Conservation (phyloP, 257 asterid species). For the Jacaranda mimosifolia region DNA sequence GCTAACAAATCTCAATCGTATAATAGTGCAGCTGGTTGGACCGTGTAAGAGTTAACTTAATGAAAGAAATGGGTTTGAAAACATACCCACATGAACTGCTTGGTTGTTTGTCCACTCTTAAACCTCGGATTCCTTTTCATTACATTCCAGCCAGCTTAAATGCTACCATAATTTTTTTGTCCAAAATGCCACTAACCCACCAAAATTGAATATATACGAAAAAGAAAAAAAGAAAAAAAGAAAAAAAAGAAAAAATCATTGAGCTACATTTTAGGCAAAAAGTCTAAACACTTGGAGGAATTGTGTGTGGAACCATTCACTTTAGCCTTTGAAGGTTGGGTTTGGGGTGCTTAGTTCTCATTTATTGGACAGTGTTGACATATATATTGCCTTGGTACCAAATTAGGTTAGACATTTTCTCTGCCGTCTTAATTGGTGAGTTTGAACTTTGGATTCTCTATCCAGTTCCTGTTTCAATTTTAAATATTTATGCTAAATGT, state of each 20-base stretch:
- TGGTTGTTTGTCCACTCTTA: constrained; percentile 11
- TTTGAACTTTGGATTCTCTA: neutral
- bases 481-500: too few species aligned
- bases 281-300: neutral
- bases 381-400: neutral
- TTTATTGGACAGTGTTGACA: neutral
- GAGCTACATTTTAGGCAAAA: neutral
- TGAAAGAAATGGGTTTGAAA: neutral
- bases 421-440: neutral
- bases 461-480: neutral
- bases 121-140: constrained; percentile 40
- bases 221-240: too few species aligned
- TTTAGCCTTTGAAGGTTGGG: neutral
- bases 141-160: constrained; percentile 10
- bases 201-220: neutral
- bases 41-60: neutral
- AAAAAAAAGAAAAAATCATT: neutral
- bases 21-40: too few species aligned
- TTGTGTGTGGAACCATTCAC: neutral
- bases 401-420: neutral
- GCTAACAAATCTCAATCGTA: too few species aligned
- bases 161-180: neutral
- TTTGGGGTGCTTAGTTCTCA: neutral
- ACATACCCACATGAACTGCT: constrained; percentile 31
- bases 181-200: constrained; percentile 1